These are phyloP conservation scores for Penicillium concentricum DNA, from an alignment of 2,329 filamentous ascomycete species.

Conservation along the genomic window DNA sequence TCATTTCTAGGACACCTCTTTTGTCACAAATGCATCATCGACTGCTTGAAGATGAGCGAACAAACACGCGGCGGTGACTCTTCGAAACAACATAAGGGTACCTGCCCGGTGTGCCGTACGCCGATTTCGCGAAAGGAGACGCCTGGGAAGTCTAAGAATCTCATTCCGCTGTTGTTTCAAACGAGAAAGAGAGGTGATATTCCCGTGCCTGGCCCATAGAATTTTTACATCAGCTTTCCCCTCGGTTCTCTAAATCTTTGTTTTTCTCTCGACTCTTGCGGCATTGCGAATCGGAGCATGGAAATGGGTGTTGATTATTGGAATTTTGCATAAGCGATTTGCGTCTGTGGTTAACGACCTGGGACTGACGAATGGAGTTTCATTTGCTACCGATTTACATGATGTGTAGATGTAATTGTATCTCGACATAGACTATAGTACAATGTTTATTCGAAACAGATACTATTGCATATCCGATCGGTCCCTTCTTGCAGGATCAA, in stretches of 20 bases:
- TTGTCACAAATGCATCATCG: constrained; percentile 62
- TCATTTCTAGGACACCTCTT: constrained; percentile 57
- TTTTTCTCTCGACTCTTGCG: not conserved
- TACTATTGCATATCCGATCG: not conserved
- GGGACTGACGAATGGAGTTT: not conserved
- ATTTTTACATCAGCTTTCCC: too few species aligned
- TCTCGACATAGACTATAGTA: not conserved
- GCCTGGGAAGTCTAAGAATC: constrained; percentile 35
- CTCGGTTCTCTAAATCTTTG: not conserved
- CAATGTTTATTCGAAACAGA: not conserved
- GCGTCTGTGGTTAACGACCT: not conserved
- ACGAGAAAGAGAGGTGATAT: not conserved
- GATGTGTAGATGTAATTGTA: not conserved
- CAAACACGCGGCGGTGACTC: constrained; percentile 38
- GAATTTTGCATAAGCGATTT: not conserved
- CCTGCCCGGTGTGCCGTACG: constrained; percentile 49
- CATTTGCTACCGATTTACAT: not conserved
- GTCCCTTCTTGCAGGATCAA: constrained; percentile 34
- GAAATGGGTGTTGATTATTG: not conserved
- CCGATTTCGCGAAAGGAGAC: constrained; percentile 38
- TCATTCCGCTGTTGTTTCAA: constrained; percentile 39
- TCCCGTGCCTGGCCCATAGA: not conserved
- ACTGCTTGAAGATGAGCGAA: constrained; percentile 58
- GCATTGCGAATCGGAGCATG: constrained; percentile 10
- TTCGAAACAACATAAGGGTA: constrained; percentile 35